A percentile compares a stretch with the other conserved stretches of the same genome.
phyloP scores from a whole-genome alignment of 495 filamentous ascomycete species.

The Aspergillus wentii region DNA sequence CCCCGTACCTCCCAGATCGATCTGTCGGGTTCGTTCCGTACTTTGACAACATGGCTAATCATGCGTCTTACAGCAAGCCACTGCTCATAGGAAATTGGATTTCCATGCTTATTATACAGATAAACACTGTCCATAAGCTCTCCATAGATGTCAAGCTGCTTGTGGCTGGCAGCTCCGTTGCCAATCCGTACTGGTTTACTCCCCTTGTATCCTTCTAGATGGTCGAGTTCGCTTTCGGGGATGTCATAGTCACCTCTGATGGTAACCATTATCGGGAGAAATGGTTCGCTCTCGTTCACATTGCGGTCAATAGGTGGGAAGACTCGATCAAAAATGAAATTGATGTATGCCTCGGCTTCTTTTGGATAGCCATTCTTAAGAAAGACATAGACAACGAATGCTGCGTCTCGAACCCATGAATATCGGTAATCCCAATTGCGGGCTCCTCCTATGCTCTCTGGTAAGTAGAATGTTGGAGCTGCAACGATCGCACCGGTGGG shows the following conservation, averaged over 20 bases:
- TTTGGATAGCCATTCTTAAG: conserved; percentile 66
- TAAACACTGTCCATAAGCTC: conserved; percentile 73
- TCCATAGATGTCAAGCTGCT: conserved; percentile 71
- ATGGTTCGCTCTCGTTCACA: conserved; percentile 34
- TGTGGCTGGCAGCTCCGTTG: conserved; percentile 68
- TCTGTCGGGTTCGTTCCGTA: conserved; percentile 61
- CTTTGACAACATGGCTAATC: conserved; percentile 43
- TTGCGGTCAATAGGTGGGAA: conserved; percentile 33
- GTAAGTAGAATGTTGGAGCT: conserved; percentile 60
- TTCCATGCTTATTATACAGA: conserved; percentile 72
- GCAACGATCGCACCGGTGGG: conserved; percentile 54
- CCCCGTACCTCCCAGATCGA: conserved; percentile 78
- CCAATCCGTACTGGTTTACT: conserved; percentile 67
- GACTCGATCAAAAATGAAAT: conserved; percentile 67
- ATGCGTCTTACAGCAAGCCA: conserved; percentile 59
- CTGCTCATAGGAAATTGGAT: conserved; percentile 67
- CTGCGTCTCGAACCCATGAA: conserved; percentile 69
- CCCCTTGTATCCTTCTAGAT: conserved; percentile 63
- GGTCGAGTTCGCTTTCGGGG: conserved; percentile 58
- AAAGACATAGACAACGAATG: conserved; percentile 73
- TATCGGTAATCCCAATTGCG: conserved; percentile 76
- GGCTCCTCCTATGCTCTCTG: conserved; percentile 64
- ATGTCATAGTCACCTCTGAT: conserved; percentile 68
- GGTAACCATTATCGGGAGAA: conserved; percentile 74
- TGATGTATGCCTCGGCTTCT: conserved; percentile 72